Conservation (phyloP, 768 basidiomycete species). For the Mycena vulgaris region DNA sequence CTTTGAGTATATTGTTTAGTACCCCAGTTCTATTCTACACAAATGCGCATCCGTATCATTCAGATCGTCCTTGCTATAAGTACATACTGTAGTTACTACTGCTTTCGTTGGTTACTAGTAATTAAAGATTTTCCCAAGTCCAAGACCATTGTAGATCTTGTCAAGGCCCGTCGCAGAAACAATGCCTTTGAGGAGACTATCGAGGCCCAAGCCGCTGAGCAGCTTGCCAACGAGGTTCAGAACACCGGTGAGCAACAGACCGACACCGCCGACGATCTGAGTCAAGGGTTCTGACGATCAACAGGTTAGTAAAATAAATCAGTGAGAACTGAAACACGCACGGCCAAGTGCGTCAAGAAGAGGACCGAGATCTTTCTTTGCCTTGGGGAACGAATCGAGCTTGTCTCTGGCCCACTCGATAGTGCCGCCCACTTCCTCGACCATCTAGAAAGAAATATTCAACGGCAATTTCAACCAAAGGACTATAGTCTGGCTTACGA, state of each 20-base stretch:
- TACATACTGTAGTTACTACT: no score
- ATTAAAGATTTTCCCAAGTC: conserved; percentile 39
- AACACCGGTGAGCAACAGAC: conserved; percentile 52
- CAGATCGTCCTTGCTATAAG: no score
- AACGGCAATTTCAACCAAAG: no score
- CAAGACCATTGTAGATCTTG: conserved; percentile 53
- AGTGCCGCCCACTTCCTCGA: conserved; percentile 41
- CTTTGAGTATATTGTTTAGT: no score
- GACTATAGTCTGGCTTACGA: no score
- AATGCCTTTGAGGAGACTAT: conserved; percentile 51
- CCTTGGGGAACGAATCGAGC: conserved; percentile 55
- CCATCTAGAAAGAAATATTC: no score
- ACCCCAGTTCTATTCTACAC: no score
- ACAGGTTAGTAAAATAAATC: neutral
- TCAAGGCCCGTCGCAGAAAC: conserved; percentile 52
- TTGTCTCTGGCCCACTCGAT: conserved; percentile 57
- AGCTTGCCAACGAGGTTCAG: conserved; percentile 54
- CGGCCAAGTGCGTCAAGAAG: conserved; percentile 55
- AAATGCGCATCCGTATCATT: no score
- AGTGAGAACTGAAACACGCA: conserved; percentile 15
- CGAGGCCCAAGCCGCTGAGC: conserved; percentile 51
- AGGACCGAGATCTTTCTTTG: conserved; percentile 55
- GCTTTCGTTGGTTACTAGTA: neutral
- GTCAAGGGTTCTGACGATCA: conserved; percentile 49
- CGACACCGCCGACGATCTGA: conserved; percentile 57